Evolutionary conservation across 2,329 filamentous ascomycete genomes (phyloP), one percentile per base, ranked within the genome.

Genomic region (Plenodomus tracheiphilus): DNA sequence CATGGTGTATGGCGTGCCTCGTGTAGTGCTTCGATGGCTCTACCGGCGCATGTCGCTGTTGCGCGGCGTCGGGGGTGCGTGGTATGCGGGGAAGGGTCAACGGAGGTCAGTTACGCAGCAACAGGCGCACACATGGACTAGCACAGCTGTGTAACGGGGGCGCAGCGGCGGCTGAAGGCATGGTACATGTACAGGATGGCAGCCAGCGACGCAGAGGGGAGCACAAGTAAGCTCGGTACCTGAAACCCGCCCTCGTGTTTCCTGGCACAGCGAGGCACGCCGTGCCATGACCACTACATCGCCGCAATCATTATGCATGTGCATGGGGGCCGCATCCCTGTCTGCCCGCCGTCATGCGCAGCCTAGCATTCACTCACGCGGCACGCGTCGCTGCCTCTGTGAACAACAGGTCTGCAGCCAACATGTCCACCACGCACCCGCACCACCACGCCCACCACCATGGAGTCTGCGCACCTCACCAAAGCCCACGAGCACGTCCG

Each of bases 401-500:
- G n/a, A 16, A 37, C 16, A n/a, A n/a, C 40, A 13, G 20, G n/a
- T 22, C 17, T 36, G 25, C 17, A 39, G 30, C 49, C 40, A 51
- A 46, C 47, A 53, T 52, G 52, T 45, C 30, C 42, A 16, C 43
- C 39, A 17, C 19, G 22, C 36, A 18, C 22, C 28, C n/a, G 15
- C 45, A 34, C 28, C 11, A 36, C 43, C 16, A 18, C 17, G 18
- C 13, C 32, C n/a, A 15, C 20, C 46, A 51, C 39, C 42, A 91
- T 91, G 88, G 88, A 91, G 68, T 78, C 81, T 22, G 83, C 88
- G 47, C 81, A 86, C 37, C 73, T 91, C 58, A 86, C 81, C 64
- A 79, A 87, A 84, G 93, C 92, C 54, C 90, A 96, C 74, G 87
- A 93, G 61, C 91, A 97, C 75, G 92, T 91, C 42, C 85, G 86